phyloP scores from a whole-genome alignment of 1,139 yeast species.

The Magnusiomyces paraingens region DNA sequence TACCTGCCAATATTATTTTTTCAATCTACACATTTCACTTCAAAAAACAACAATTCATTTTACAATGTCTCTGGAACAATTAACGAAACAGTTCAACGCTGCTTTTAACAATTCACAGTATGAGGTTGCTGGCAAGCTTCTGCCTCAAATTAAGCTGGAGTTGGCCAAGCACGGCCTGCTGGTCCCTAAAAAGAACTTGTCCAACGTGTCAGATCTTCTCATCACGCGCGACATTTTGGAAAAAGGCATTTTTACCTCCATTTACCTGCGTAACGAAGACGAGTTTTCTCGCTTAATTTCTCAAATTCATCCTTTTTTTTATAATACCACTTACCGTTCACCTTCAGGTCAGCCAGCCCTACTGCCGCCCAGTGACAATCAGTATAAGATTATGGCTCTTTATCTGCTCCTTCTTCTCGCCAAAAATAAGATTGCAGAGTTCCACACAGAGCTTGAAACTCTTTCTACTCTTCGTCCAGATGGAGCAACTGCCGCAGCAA shows the following conservation, averaged over 20 bases:
- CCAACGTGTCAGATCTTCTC: conserved; percentile 49
- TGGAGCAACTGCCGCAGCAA: not conserved
- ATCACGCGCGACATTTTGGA: conserved; percentile 80
- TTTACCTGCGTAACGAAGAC: conserved; percentile 55
- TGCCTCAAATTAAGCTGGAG: conserved; percentile 71
- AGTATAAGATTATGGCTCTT: conserved; percentile 71
- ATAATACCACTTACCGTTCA: not conserved
- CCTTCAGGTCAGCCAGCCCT: conserved; percentile 32
- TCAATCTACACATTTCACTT: not conserved
- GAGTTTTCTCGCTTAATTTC: conserved; percentile 67
- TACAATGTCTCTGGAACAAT: conserved; percentile 23
- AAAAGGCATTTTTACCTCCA: conserved; percentile 74
- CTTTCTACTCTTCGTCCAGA: conserved; percentile 38
- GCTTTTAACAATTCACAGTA: conserved; percentile 59
- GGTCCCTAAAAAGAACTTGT: conserved; percentile 45
- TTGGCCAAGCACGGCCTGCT: conserved; percentile 71
- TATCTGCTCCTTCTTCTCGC: conserved; percentile 71
- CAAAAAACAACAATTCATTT: not conserved
- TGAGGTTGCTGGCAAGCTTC: conserved; percentile 49
- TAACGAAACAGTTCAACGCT: conserved; percentile 58
- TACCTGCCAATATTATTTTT: not conserved
- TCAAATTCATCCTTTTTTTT: conserved; percentile 72
- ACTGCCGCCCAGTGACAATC: conserved; percentile 54
- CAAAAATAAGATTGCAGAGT: conserved; percentile 77
- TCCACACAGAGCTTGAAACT: conserved; percentile 82